Conservation (phyloP, 2,329 filamentous ascomycete species). For the Ophiosphaerella narmari region DNA sequence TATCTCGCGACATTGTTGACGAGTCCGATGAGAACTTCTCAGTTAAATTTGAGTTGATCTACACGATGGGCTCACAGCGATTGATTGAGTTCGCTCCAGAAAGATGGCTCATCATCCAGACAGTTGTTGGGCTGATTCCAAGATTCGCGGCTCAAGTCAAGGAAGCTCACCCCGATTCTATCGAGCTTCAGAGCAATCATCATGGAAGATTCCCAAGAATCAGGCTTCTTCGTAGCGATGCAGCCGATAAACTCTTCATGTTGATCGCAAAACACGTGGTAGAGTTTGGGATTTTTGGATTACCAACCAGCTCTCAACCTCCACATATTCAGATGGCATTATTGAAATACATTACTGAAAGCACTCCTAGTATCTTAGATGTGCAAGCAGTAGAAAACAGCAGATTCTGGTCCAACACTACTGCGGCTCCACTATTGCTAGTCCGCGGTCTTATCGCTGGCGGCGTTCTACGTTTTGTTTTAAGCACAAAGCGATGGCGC, state of each 20-base stretch:
- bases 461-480: conserved; percentile 59
- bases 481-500: conserved; percentile 65
- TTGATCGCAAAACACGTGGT: conserved; percentile 49
- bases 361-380: conserved; percentile 32
- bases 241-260: conserved; percentile 23
- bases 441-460: conserved; percentile 62
- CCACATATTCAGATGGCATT: conserved; percentile 39
- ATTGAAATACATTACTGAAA: conserved; percentile 52
- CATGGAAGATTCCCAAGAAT: conserved; percentile 54
- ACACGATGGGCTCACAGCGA: conserved; percentile 62
- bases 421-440: conserved; percentile 50
- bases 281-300: conserved; percentile 48
- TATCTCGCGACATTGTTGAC: conserved; percentile 63
- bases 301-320: conserved; percentile 51
- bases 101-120: conserved; percentile 62
- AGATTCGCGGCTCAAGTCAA: conserved; percentile 39
- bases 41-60: conserved; percentile 65
- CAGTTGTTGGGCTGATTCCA: conserved; percentile 55
- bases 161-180: conserved; percentile 37
- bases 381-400: conserved; percentile 25
- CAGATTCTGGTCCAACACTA: conserved; percentile 46
- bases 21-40: conserved; percentile 69
- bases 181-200: conserved; percentile 49
- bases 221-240: conserved; percentile 53
- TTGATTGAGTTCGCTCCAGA: conserved; percentile 58